Base-by-base conservation (phyloP, 2,329 filamentous ascomycete species). In the Periglandula ipomoeae region DNA sequence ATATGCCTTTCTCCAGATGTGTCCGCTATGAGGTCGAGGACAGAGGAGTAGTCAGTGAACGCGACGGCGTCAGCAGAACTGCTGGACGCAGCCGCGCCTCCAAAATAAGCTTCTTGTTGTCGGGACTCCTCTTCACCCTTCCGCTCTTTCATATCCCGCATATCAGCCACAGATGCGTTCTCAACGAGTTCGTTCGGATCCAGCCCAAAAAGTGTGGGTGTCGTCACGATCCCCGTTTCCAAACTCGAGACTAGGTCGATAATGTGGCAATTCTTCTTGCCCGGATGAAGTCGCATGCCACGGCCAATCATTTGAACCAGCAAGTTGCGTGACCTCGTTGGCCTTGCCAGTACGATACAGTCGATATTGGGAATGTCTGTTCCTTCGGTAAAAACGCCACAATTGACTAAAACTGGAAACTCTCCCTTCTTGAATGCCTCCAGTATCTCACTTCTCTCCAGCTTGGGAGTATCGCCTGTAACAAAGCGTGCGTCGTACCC, bases 301-400 rank as follows among this genome's bases (percentile, higher is more conserved):
- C 93, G 79, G 1, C 93, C 93, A 53, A 98, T 95, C 93, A 98
- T 98, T 66, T 98, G 93, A 1, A 97, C 82, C 1, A 98, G 78
- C 2, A 98, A 71, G 58, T 96, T 97, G n/a, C 87, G 82, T 15
- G 93, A 97, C 56, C 84, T 83, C 1, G 93, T 98, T 0, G 93
- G 93, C 22, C 93, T 75, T 3, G 86, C 89, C 8, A 98, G 75
- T 8, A 98, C 63, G 22, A 98, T 80, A 61, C 93, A 97, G 69
- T 98, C 93, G 55, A 98, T 87, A 62, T 95, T 96, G 5, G 94
- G 93, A 27, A 98, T 95, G 60, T 98, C 93, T 1, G 93, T 98
- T 2, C 93, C 93, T 69, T 98, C 93, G 0, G 91, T 97, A 60
- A 95, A 97, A 37, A 98, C 87, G 8, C 90, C 90, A 61, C 93